Conservation (phyloP, 805 yeast genomes). For the Torulaspora franciscae region DNA sequence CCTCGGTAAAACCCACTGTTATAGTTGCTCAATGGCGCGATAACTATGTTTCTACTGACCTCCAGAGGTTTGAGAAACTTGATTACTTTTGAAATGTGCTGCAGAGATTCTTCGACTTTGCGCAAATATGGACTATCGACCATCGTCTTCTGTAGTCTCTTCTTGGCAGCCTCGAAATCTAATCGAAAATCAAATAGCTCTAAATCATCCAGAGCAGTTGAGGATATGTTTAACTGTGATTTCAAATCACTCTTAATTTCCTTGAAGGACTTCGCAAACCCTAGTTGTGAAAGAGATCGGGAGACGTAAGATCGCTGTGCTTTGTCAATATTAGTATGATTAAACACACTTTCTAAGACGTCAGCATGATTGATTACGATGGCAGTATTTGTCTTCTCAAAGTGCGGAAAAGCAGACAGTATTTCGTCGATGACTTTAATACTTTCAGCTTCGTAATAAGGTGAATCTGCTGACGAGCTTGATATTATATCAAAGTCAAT, state of each 20-base stretch:
- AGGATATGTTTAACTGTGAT: conserved; percentile 66
- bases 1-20: conserved; percentile 72
- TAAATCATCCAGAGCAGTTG: conserved; percentile 77
- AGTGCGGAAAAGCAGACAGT: conserved; percentile 59
- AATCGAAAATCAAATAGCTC: conserved; percentile 72
- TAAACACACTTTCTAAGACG: conserved; percentile 67
- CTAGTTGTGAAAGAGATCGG: conserved; percentile 68
- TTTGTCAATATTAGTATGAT: conserved; percentile 74
- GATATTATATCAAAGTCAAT: conserved; percentile 77
- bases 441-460: conserved; percentile 81
- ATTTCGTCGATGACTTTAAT: conserved; percentile 77
- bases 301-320: conserved; percentile 69
- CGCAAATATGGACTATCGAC: conserved; percentile 61
- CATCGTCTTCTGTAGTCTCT: conserved; percentile 63
- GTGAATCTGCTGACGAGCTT: conserved; percentile 42
- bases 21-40: conserved; percentile 82
- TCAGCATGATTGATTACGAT: conserved; percentile 77
- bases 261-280: conserved; percentile 58
- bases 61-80: conserved; percentile 54
- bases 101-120: conserved; percentile 58
- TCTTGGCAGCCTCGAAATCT: conserved; percentile 60
- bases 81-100: conserved; percentile 57
- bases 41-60: conserved; percentile 49
- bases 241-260: conserved; percentile 54
- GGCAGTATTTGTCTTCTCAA: conserved; percentile 49